Percentiles rank a stretch among this genome's conserved stretches.
These are phyloP conservation scores for Mortierella alpina DNA, from an alignment of 192 early-diverging fungal genomes.

Conservation along the genomic window DNA sequence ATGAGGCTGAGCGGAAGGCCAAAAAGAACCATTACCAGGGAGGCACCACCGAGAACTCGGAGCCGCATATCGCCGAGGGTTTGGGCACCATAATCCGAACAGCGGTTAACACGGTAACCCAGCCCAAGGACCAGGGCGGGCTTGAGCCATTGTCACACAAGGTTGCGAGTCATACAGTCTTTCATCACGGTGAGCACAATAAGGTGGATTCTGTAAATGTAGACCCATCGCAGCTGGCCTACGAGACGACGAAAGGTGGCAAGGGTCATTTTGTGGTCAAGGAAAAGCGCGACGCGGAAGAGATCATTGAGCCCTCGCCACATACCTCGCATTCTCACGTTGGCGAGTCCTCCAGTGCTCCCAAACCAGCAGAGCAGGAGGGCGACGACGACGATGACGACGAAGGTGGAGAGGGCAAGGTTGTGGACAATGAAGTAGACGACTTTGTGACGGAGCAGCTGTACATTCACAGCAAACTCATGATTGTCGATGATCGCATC, in stretches of 20 bases:
- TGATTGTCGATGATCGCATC: slow-evolving; percentile 88
- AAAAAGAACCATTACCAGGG: slow-evolving; percentile 18
- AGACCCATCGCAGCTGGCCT: no score
- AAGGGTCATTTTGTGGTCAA: not conserved
- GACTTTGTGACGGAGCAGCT: slow-evolving; percentile 82
- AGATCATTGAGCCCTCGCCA: slow-evolving; percentile 20
- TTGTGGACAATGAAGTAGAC: slow-evolving; percentile 51
- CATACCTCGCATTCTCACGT: slow-evolving; percentile 26
- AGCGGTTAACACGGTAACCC: slow-evolving; percentile 3
- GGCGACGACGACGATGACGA: not conserved
- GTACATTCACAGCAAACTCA: slow-evolving; percentile 88
- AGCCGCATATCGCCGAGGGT: slow-evolving; percentile 25
- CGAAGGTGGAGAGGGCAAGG: slow-evolving; percentile 15
- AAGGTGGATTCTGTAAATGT: not conserved
- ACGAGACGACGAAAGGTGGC: no score
- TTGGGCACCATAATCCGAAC: slow-evolving; percentile 13
- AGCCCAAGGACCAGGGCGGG: slow-evolving; percentile 6
- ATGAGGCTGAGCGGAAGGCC: slow-evolving; percentile 14
- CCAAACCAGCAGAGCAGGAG: not conserved
- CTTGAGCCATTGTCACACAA: not conserved
- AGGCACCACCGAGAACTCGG: slow-evolving; percentile 7
- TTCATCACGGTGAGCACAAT: not conserved
- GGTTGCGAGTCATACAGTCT: not conserved
- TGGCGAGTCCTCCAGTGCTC: slow-evolving; percentile 59
- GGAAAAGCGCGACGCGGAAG: not conserved